Evolutionary conservation across 2,329 filamentous ascomycete genomes (phyloP).

Genomic region (Gnomoniopsis sp.): DNA sequence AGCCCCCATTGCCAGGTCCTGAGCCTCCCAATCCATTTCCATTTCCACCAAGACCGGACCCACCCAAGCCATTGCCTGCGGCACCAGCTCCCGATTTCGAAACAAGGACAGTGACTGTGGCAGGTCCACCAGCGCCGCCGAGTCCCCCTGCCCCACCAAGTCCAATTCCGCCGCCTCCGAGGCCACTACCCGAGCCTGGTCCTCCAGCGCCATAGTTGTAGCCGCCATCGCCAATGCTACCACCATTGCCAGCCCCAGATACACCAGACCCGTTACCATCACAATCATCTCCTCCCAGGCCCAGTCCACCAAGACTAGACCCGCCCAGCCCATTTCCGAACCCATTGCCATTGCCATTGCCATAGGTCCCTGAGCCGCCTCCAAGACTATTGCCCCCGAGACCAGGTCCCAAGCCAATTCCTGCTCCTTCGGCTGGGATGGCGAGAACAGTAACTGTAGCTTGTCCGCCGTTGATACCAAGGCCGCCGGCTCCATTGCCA

Average conservation of each 20-base stretch:
- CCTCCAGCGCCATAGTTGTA: not conserved
- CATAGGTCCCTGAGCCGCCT: slow-evolving; percentile 2
- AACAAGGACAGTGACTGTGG: slow-evolving; percentile 12
- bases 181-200: not conserved
- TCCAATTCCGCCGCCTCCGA: slow-evolving; percentile 10
- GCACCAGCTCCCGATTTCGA: slow-evolving; percentile 5
- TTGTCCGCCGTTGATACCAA: slow-evolving; percentile 7
- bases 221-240: slow-evolving; percentile 5
- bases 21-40: slow-evolving; percentile 6
- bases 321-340: too few relatives aligned
- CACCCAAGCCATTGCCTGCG: slow-evolving; percentile 7
- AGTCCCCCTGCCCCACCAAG: slow-evolving; percentile 3
- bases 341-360: not conserved
- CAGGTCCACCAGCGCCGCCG: slow-evolving; percentile 8
- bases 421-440: slow-evolving; percentile 2
- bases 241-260: slow-evolving; percentile 2
- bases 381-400: not conserved
- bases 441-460: slow-evolving; percentile 11
- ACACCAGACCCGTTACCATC: not conserved
- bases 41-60: slow-evolving; percentile 1
- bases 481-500: slow-evolving; percentile 9
- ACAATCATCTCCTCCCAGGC: not conserved
- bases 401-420: not conserved
- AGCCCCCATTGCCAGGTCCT: not conserved
- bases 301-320: not conserved